A percentile compares a stretch with the other conserved stretches of the same genome.
Evolutionary conservation across 805 yeast genomes (phyloP).

Genomic region (Vanderwaltozyma yarrowii): DNA sequence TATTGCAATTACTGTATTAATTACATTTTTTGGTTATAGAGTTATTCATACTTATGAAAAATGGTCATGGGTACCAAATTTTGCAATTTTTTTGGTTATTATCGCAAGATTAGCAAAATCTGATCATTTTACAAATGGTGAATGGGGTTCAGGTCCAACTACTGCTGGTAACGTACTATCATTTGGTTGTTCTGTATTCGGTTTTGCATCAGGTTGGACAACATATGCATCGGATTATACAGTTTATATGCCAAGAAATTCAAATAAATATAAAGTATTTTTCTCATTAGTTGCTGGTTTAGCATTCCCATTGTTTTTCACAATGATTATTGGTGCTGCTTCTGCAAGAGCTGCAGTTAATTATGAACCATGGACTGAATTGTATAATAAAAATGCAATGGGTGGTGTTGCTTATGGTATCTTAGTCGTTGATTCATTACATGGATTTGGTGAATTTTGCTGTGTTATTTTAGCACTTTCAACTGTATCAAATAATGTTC

Average conservation of each 20-base stretch:
- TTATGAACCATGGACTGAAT: slow-evolving; percentile 35
- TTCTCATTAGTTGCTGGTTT: slow-evolving; percentile 55
- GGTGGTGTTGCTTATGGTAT: slow-evolving; percentile 82
- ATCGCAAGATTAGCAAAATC: slow-evolving; percentile 67
- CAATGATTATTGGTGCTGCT: slow-evolving; percentile 80
- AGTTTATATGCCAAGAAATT: slow-evolving; percentile 66
- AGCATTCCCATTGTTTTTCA: slow-evolving; percentile 56
- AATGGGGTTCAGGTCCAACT: slow-evolving; percentile 41
- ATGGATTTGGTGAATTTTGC: slow-evolving; percentile 85
- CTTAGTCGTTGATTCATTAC: slow-evolving; percentile 68
- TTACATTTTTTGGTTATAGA: slow-evolving; percentile 77
- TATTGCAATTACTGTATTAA: slow-evolving; percentile 53
- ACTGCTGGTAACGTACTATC: slow-evolving; percentile 72
- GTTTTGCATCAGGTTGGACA: slow-evolving; percentile 93
- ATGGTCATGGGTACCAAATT: slow-evolving; percentile 82
- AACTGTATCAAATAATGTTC: slow-evolving; percentile 84
- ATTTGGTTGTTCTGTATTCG: slow-evolving; percentile 74
- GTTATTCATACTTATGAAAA: slow-evolving; percentile 75
- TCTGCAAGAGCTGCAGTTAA: slow-evolving; percentile 56
- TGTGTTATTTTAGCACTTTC: slow-evolving; percentile 77
- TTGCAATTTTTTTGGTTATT: slow-evolving; percentile 61
- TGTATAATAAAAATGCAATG: slow-evolving; percentile 44
- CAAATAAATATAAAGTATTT: slow-evolving; percentile 51
- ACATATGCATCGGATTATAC: slow-evolving; percentile 90
- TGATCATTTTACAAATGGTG: slow-evolving; percentile 50